phyloP scores from a whole-genome alignment of 2,329 filamentous ascomycete species.

The Elsinoe perseae region DNA sequence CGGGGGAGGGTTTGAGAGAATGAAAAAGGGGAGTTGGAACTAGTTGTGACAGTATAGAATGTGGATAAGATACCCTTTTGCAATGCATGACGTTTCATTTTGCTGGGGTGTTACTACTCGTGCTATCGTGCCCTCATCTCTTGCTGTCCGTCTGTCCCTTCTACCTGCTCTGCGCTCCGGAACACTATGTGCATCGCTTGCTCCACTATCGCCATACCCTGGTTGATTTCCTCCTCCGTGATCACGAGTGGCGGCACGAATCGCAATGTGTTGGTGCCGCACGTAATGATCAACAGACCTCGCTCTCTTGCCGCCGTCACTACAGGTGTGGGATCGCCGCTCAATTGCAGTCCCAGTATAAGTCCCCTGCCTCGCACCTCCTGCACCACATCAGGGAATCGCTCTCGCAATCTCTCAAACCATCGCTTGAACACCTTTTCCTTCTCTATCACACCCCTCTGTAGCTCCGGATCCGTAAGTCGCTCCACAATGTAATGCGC shows the following conservation, averaged over 20 bases:
- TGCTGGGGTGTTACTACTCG: background rate
- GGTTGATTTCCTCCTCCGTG: conserved; percentile 68
- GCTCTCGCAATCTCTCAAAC: conserved; percentile 49
- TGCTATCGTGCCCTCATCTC: conserved; percentile 31
- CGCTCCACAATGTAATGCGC: conserved; percentile 79
- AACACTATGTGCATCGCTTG: conserved; percentile 55
- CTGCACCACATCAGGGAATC: conserved; percentile 62
- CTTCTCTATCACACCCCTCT: conserved; percentile 62
- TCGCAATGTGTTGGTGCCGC: conserved; percentile 81
- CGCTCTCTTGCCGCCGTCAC: conserved; percentile 80
- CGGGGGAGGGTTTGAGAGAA: conserved; percentile 17
- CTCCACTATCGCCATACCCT: conserved; percentile 68
- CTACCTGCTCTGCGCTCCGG: conserved; percentile 31
- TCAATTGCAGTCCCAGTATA: conserved; percentile 79
- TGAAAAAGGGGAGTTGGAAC: conserved; percentile 18
- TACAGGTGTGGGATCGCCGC: conserved; percentile 62
- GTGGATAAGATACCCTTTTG: conserved; percentile 2
- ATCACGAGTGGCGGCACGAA: conserved; percentile 87
- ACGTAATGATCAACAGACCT: conserved; percentile 83
- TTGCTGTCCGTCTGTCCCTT: conserved; percentile 38
- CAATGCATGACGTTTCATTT: background rate
- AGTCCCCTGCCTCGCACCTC: conserved; percentile 79
- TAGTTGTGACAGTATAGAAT: background rate
- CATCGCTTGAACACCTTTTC: conserved; percentile 51
- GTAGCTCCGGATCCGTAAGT: conserved; percentile 63